Evolutionary conservation across 2,329 filamentous ascomycete species (phyloP), one percentile per base, ranked within the genome.

Genomic region (Penicillium sp.): DNA sequence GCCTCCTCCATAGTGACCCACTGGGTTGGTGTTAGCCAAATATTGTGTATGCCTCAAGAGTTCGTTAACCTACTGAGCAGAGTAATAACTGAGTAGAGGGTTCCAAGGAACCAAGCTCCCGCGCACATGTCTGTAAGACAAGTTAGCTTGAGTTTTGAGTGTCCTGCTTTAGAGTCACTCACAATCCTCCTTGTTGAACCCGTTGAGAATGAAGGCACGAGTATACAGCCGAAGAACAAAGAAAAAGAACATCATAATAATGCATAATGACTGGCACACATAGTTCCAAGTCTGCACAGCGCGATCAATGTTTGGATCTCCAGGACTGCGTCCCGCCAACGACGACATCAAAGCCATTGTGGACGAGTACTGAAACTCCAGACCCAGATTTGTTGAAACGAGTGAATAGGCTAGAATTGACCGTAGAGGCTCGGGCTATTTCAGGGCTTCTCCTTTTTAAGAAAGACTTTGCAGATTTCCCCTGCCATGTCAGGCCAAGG

Each of bases 1-100:
- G 2, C 70, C 70, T 28, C 68, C 69, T 32, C 68, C 69, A 44
- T 67, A 63, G 13, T 59, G 42, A 23, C 62, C 62, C 62, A 64
- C 60, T 64, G 29, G 6, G 10, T 3, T 23, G 9, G 7, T 13
- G 29, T 61, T 45, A 59, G 43, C 34, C 16, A 11, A 9, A 7
- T 22, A 4, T 18, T 34, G 8, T 8, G 4, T 13, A n/a, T 4
- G 5, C 22, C 11, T 37, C 3, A 3, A 20, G 18, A 14, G 18
- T 35, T 18, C 16, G n/a, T 2, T 8, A 26, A 55, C 58, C 31
- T 50, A 62, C 58, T 60, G 38, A 58, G 54, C 22, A 62, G 34
- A 1, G 59, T 49, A 40, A 60, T 56, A 7, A 57, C 23, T 7
- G 56, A 62, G 42, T 62, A 60, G 10, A 39, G 47, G n/a, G 57